Base-by-base conservation (phyloP, 1,284 basidiomycete species). In the Ceratobasidium sp. region DNA sequence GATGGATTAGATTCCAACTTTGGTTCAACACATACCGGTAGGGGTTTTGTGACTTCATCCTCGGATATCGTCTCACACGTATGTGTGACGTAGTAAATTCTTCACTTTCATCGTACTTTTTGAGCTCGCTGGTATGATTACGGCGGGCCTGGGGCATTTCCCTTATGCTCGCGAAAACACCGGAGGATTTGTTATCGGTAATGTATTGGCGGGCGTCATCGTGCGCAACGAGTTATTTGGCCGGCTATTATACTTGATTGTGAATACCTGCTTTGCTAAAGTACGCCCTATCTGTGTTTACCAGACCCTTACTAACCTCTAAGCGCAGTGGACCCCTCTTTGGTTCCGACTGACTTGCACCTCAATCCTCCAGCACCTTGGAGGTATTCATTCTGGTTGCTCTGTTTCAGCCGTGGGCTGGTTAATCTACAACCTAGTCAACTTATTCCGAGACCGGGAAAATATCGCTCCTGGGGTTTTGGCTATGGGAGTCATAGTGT, bases 341-440 rank as follows among this genome's bases (percentile, higher is more conserved):
- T 86, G 86, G 85, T 91, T 91, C 81, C 86, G 91, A 23, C 84
- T 92, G 0, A 88, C 84, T 28, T 91, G 89, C 80, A 92, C 91
- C 15, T 92, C 91, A 0, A 84, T 86, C 10, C 85, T 93, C n/a
- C 82, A 93, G 88, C 92, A 93, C 84, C 87, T 93, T 48, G 93
- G 92, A 50, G 93, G 92, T 42, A 92, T 94, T 79, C 92, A 94
- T 81, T 90, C 90, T 66, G 92, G 92, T 12, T 93, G 92, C 80
- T 91, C 91, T 0, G 83, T 91, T 26, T 91, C 91, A 20, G 91
- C 91, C 77, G 77, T 81, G 89, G 73, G 73, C 23, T 75, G 73
- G 92, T 85, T 93, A 66, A 83, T 92, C 28, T 87, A 89, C 79
- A 90, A 90, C 83, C 85, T 92, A 42, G 84, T 86, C 28, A 81